phyloP scores from a whole-genome alignment of 148 eudicot species.

The Bassia scoparia region DNA sequence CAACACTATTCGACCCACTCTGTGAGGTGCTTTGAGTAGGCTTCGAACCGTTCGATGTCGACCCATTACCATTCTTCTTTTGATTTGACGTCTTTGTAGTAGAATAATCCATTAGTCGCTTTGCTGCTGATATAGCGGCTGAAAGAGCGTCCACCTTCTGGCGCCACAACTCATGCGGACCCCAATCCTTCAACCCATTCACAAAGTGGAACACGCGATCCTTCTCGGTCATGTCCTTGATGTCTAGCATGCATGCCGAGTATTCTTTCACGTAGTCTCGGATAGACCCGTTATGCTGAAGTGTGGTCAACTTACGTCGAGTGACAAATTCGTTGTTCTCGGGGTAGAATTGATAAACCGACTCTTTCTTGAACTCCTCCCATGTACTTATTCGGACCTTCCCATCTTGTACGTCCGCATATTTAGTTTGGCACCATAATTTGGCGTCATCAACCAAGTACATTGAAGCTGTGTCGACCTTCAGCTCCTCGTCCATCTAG shows the following conservation, averaged over 20 bases:
- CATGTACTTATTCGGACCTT: not conserved
- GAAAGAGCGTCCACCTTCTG: not conserved
- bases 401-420: not conserved
- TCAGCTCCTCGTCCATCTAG: not conserved
- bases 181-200: not conserved
- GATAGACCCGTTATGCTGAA: not conserved
- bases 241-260: not conserved
- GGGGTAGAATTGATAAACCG: not conserved
- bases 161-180: not conserved
- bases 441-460: not conserved
- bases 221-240: not conserved
- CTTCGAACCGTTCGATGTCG: too few relatives aligned
- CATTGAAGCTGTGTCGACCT: not conserved
- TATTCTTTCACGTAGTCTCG: not conserved
- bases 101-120: not conserved
- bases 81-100: too few relatives aligned
- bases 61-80: too few relatives aligned
- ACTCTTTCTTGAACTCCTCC: not conserved
- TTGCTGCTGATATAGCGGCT: not conserved
- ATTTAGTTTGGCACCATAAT: not conserved
- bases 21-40: too few relatives aligned
- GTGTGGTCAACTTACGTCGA: not conserved
- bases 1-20: too few relatives aligned
- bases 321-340: not conserved
- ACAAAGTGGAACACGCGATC: not conserved